Percentiles rank a stretch among this genome's conserved stretches.
These are phyloP conservation scores for Phytopythium aichiense DNA, from an alignment of 352 stramenopile genomes.

Conservation along the genomic window DNA sequence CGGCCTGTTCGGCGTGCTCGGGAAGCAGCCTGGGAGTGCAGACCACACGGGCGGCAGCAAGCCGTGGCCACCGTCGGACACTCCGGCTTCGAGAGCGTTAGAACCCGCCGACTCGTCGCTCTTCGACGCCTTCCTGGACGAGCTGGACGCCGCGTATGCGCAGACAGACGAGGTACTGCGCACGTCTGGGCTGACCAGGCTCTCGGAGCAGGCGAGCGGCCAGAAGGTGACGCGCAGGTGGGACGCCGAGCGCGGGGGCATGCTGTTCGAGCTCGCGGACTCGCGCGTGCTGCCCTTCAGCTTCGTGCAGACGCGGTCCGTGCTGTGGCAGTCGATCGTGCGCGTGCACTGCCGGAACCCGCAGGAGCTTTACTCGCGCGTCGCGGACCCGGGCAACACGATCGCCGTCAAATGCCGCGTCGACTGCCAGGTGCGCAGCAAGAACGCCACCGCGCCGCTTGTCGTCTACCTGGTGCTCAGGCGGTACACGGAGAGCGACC, in stretches of 20 bases:
- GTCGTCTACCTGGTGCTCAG: constrained; percentile 15
- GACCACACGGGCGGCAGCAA: neutral
- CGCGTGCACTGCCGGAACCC: constrained; percentile 13
- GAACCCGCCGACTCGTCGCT: constrained; percentile 12
- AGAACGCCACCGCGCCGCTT: constrained; percentile 6
- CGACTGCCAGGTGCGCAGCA: constrained; percentile 4
- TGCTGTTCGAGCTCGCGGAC: constrained; percentile 7
- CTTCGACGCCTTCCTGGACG: constrained; percentile 22
- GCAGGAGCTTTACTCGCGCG: constrained; percentile 13
- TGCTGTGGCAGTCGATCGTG: constrained; percentile 14
- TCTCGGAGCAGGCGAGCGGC: neutral
- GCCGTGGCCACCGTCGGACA: neutral
- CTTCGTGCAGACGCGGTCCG: constrained; percentile 13
- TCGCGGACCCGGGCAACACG: constrained; percentile 17
- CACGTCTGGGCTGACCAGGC: constrained; percentile 4
- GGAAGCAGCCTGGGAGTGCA: neutral
- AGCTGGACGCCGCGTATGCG: constrained; percentile 23
- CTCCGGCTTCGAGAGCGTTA: neutral
- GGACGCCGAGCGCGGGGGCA: constrained; percentile 8
- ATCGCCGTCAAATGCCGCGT: constrained; percentile 24
- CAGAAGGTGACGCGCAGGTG: constrained; percentile 11
- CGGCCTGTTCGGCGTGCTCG: neutral
- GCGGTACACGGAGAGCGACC: constrained; percentile 30
- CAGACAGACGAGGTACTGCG: constrained; percentile 10
- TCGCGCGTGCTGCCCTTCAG: constrained; percentile 13